phyloP scores from a whole-genome alignment of 345 rosid genomes.

The Ceriops zippeliana region DNA sequence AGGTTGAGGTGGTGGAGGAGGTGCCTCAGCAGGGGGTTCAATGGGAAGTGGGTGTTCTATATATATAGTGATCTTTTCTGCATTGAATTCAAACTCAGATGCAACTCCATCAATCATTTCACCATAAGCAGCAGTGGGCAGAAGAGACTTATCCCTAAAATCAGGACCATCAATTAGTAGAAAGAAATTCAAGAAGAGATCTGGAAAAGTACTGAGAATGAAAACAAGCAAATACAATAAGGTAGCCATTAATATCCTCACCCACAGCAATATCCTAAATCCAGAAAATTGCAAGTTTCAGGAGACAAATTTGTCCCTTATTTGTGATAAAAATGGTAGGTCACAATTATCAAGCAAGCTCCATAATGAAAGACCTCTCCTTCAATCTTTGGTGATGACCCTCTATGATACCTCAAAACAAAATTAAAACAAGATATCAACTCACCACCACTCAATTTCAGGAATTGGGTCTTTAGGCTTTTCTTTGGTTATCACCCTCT shows the following conservation, averaged over 20 bases:
- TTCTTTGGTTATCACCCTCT: conserved; percentile 69
- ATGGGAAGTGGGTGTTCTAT: conserved; percentile 91
- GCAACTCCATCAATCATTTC: conserved; percentile 41
- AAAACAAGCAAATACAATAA: background rate
- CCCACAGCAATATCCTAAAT: background rate
- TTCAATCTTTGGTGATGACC: too few relatives aligned
- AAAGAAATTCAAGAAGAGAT: background rate
- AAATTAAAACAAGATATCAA: background rate
- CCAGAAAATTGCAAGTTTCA: too few relatives aligned
- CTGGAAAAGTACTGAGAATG: background rate
- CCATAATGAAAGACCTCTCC: background rate
- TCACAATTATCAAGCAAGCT: background rate
- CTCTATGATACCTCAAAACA: background rate
- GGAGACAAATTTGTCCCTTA: background rate
- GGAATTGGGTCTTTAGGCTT: conserved; percentile 78
- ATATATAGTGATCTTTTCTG: conserved; percentile 71
- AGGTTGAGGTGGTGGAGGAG: conserved; percentile 95
- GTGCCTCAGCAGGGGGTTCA: conserved; percentile 92
- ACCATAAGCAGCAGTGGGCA: conserved; percentile 49
- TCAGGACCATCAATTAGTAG: conserved; percentile 9
- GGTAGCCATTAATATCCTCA: background rate
- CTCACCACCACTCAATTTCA: conserved; percentile 97
- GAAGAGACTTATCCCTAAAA: conserved; percentile 72
- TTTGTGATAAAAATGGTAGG: background rate
- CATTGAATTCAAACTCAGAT: conserved; percentile 49